Conservation (phyloP, 345 rosid species). For the Dimocarpus longan region DNA sequence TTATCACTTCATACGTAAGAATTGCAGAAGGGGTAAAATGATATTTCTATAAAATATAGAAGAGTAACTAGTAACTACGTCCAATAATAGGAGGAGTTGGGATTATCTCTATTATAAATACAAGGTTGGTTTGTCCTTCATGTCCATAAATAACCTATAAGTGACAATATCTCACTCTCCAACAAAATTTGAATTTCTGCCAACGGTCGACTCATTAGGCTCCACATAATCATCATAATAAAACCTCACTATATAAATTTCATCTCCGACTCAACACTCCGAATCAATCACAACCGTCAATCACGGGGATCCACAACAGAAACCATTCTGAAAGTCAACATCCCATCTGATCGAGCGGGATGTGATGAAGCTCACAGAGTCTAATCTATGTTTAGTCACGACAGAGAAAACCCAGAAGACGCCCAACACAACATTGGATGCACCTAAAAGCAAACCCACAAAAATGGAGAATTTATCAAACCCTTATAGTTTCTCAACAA, state of each 20-base stretch:
- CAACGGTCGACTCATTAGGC: slow-evolving; percentile 36
- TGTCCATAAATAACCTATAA: background rate
- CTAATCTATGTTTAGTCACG: background rate
- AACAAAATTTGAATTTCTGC: slow-evolving; percentile 20
- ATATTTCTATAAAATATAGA: too few relatives aligned
- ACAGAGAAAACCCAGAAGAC: background rate
- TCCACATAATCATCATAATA: background rate
- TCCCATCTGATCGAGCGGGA: background rate
- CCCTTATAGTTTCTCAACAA: background rate
- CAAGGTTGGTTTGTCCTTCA: background rate
- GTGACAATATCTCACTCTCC: background rate
- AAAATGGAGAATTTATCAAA: slow-evolving; percentile 5
- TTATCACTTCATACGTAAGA: too few relatives aligned
- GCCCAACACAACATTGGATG: background rate
- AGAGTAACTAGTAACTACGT: too few relatives aligned
- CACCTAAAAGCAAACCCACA: too few relatives aligned
- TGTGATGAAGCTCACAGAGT: background rate
- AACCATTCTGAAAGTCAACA: background rate
- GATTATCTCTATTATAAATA: background rate
- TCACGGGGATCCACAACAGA: background rate
- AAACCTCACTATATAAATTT: background rate
- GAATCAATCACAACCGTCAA: slow-evolving; percentile 24
- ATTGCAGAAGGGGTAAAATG: too few relatives aligned
- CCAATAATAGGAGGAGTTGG: too few relatives aligned
- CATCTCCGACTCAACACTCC: background rate